phyloP scores from a whole-genome alignment of 495 filamentous ascomycete species.

The Rostrohypoxylon terebratum region DNA sequence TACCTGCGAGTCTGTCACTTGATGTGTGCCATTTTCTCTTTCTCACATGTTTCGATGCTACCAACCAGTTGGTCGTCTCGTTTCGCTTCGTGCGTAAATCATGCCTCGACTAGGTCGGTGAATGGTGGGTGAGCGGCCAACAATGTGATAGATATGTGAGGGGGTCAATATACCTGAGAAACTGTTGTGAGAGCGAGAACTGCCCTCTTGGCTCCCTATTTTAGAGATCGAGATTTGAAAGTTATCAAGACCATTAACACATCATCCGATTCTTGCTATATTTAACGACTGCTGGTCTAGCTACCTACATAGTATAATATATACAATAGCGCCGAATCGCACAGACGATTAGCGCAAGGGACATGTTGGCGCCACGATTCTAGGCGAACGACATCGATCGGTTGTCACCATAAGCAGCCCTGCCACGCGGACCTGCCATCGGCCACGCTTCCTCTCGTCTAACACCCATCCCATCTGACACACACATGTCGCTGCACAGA shows the following conservation, averaged over 20 bases:
- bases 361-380: conserved; percentile 1
- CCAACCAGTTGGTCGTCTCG: background rate
- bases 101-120: background rate
- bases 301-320: too few relatives aligned
- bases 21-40: background rate
- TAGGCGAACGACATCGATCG: conserved; percentile 4
- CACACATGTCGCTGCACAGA: background rate
- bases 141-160: background rate
- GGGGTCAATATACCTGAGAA: background rate
- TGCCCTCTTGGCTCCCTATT: background rate
- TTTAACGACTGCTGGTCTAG: conserved; percentile 8
- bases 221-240: background rate
- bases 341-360: conserved; percentile 1
- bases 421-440: conserved; percentile 5
- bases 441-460: background rate
- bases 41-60: conserved; percentile 11
- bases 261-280: background rate
- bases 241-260: background rate
- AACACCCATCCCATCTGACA: background rate
- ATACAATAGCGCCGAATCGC: background rate
- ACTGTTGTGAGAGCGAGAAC: background rate
- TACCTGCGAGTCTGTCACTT: conserved; percentile 13
- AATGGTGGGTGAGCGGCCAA: background rate
- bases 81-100: conserved; percentile 1
- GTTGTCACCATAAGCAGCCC: conserved; percentile 20